These are phyloP conservation scores for Beauveria bassiana DNA, from an alignment of 2,329 filamentous ascomycete species.

Conservation along the genomic window DNA sequence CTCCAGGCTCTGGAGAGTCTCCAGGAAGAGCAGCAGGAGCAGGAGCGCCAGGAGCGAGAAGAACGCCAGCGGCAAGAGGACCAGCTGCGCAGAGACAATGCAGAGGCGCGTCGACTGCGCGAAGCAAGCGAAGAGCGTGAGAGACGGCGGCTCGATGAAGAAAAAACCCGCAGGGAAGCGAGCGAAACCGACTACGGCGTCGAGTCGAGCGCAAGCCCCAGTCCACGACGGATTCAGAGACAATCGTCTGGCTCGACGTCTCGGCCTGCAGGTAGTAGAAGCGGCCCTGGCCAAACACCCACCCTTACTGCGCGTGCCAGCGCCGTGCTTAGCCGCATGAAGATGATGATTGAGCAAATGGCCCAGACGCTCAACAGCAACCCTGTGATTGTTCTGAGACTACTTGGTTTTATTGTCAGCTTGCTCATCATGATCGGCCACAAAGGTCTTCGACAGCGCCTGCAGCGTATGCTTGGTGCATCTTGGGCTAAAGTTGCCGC, in stretches of 20 bases:
- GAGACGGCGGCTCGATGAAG: slow-evolving; percentile 44
- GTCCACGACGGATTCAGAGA: background rate
- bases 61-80: slow-evolving; percentile 50
- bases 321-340: slow-evolving; percentile 45
- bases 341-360: slow-evolving; percentile 43
- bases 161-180: slow-evolving; percentile 39
- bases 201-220: slow-evolving; percentile 38
- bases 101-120: slow-evolving; percentile 47
- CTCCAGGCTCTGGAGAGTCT: slow-evolving; percentile 76
- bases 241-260: slow-evolving; percentile 12
- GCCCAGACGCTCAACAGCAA: slow-evolving; percentile 46
- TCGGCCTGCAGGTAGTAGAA: slow-evolving; percentile 19
- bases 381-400: slow-evolving; percentile 48
- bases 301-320: slow-evolving; percentile 41
- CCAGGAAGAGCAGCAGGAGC: slow-evolving; percentile 72
- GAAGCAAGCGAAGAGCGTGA: slow-evolving; percentile 53
- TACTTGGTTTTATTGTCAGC: slow-evolving; percentile 72
- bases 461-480: slow-evolving; percentile 59
- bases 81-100: slow-evolving; percentile 45
- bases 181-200: slow-evolving; percentile 65
- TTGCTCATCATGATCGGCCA: slow-evolving; percentile 70
- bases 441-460: slow-evolving; percentile 64
- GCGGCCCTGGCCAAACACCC: slow-evolving; percentile 21
- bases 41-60: slow-evolving; percentile 57
- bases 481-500: slow-evolving; percentile 75